Conservation (phyloP, 495 filamentous ascomycete species). For the Trichoderma reesei region DNA sequence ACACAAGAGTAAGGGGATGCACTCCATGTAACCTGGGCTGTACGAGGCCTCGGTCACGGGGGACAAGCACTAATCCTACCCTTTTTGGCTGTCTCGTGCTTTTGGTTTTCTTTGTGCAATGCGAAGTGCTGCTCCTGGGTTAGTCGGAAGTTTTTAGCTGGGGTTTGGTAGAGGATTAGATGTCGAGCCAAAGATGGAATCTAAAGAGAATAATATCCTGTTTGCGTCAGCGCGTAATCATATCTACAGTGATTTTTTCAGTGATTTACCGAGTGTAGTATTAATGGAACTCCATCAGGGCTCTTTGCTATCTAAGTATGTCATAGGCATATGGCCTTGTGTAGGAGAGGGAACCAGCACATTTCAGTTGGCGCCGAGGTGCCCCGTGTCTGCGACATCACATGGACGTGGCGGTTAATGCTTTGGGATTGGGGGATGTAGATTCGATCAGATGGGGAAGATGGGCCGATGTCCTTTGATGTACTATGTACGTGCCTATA, state of each 20-base stretch:
- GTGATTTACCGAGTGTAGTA: background rate
- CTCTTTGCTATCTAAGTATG: no score
- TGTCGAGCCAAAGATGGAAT: background rate
- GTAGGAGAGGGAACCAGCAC: background rate
- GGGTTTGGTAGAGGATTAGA: constrained; percentile 5
- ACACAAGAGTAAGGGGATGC: background rate
- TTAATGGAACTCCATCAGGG: background rate
- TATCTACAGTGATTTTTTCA: background rate
- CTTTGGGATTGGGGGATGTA: background rate
- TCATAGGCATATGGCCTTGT: background rate
- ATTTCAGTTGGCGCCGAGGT: constrained; percentile 1
- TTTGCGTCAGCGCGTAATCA: background rate
- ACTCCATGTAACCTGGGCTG: background rate
- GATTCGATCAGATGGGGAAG: background rate
- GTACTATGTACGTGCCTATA: no score
- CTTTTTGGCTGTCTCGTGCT: no score
- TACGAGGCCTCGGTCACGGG: background rate
- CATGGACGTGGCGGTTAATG: background rate
- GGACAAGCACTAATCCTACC: background rate
- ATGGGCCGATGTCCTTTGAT: background rate
- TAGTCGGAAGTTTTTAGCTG: background rate
- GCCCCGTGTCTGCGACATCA: background rate
- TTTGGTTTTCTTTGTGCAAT: background rate
- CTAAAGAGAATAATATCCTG: background rate
- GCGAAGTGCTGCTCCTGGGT: background rate